Conservation (phyloP, 495 filamentous ascomycete genomes). For the Penicillium tannophilum region DNA sequence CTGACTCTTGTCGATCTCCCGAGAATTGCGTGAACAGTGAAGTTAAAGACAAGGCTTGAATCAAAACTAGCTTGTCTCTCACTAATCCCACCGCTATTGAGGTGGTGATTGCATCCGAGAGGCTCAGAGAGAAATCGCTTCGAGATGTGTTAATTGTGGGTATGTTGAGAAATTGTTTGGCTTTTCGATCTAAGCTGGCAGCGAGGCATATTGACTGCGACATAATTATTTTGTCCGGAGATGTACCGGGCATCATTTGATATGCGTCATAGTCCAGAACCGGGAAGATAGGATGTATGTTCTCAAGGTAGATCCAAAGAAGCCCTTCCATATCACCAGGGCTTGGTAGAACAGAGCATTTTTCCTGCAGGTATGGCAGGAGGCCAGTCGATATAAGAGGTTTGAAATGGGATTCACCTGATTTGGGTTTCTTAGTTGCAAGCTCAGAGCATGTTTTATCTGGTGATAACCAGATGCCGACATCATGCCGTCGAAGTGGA, state of each 20-base stretch:
- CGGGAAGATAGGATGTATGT: slow-evolving; percentile 9
- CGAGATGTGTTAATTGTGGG: not conserved
- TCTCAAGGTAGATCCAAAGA: slow-evolving; percentile 4
- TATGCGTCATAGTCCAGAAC: slow-evolving; percentile 3
- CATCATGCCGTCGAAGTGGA: slow-evolving; percentile 7
- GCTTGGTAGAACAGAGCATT: slow-evolving; percentile 3
- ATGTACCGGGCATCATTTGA: not conserved
- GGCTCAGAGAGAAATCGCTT: slow-evolving; percentile 5
- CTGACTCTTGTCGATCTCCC: slow-evolving; percentile 11
- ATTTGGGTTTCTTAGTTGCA: slow-evolving; percentile 5
- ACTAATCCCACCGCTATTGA: slow-evolving; percentile 6
- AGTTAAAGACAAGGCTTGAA: slow-evolving; percentile 10
- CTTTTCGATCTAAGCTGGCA: slow-evolving; percentile 2
- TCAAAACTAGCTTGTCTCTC: slow-evolving; percentile 6
- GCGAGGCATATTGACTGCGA: slow-evolving; percentile 7
- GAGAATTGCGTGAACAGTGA: slow-evolving; percentile 10
- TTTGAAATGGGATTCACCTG: not conserved
- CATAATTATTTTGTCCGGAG: not conserved
- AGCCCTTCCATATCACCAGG: slow-evolving; percentile 6
- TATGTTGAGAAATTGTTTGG: slow-evolving; percentile 2
- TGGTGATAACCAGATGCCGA: slow-evolving; percentile 9
- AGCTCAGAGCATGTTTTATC: slow-evolving; percentile 3
- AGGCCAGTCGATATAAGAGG: slow-evolving; percentile 5
- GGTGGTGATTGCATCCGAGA: slow-evolving; percentile 6
- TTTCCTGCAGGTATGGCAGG: not conserved